These are phyloP conservation scores for Dendrobium catenatum DNA, from an alignment of 106 monocot genomes.

Conservation along the genomic window DNA sequence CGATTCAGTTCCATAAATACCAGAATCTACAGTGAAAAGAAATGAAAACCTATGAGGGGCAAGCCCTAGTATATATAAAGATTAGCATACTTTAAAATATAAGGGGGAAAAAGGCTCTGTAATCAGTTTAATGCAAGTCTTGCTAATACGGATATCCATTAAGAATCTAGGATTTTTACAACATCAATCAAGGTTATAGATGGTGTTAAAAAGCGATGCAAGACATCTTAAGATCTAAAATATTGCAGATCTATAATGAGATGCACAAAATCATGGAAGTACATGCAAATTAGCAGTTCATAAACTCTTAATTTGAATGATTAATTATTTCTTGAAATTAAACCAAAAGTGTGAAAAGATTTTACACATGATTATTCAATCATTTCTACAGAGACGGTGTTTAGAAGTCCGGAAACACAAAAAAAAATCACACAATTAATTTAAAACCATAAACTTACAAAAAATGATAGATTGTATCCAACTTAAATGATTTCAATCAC, in stretches of 20 bases:
- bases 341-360: not conserved
- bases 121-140: not conserved
- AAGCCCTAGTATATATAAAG: not conserved
- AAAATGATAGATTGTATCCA: not conserved
- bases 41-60: not conserved
- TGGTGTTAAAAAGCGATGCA: not conserved
- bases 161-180: not conserved
- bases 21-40: not conserved
- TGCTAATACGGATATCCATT: not conserved
- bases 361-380: not conserved
- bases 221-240: not conserved
- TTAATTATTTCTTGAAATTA: not conserved
- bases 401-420: not conserved
- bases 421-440: not conserved
- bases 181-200: not conserved
- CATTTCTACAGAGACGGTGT: not conserved
- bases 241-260: not conserved
- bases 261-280: not conserved
- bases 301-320: not conserved
- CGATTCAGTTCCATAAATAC: not conserved
- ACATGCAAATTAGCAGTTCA: not conserved
- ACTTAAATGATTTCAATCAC: not conserved
- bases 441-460: not conserved
- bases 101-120: not conserved
- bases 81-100: not conserved